Evolutionary conservation across 2,329 filamentous ascomycete species (phyloP).

Genomic region (Cladosporium sp.): DNA sequence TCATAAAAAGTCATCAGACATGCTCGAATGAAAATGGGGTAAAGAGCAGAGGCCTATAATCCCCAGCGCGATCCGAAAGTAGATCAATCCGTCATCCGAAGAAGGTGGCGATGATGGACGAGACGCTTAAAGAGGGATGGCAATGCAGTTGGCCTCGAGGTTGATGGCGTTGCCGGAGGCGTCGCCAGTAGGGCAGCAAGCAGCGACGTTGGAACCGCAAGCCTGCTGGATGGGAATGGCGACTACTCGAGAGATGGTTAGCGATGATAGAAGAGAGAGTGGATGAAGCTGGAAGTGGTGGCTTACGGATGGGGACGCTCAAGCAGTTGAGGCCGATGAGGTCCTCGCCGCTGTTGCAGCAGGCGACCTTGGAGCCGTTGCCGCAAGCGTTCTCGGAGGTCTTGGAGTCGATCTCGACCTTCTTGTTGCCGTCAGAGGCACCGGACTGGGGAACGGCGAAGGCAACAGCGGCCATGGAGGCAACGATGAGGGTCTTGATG

Average conservation of each 20-base stretch:
- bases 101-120: not conserved
- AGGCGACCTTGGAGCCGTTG: constrained; percentile 13
- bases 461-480: constrained; percentile 18
- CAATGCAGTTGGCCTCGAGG: constrained; percentile 19
- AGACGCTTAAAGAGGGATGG: constrained; percentile 20
- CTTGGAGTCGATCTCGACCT: not conserved
- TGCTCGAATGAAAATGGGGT: constrained; percentile 9
- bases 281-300: not conserved
- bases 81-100: not conserved
- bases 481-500: constrained; percentile 17
- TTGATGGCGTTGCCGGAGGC: constrained; percentile 16
- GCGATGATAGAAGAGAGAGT: not conserved
- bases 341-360: constrained; percentile 17
- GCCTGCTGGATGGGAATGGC: constrained; percentile 20
- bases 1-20: constrained; percentile 8
- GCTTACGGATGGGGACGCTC: constrained; percentile 9
- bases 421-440: not conserved
- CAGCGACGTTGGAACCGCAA: constrained; percentile 21
- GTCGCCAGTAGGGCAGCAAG: constrained; percentile 16
- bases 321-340: constrained; percentile 14
- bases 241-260: constrained; percentile 7
- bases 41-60: constrained; percentile 20
- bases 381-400: not conserved
- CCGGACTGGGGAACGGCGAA: constrained; percentile 15
- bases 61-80: not conserved